Base-by-base conservation (phyloP, 495 filamentous ascomycete genomes). In the Talaromyces wortmannii region DNA sequence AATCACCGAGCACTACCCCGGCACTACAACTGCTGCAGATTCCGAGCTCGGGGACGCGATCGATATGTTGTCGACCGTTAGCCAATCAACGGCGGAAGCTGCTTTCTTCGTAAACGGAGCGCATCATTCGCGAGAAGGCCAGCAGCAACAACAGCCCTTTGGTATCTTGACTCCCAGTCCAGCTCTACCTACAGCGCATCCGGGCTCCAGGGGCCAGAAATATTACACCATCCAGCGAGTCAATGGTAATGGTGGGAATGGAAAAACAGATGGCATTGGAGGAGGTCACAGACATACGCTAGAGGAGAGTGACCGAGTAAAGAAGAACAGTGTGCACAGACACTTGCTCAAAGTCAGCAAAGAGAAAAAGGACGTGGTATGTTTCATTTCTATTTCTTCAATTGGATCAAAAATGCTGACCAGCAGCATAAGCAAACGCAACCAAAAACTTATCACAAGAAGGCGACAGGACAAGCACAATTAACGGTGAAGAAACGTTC, bases 361-460 rank as follows among this genome's bases (percentile, higher is more conserved):
- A 63, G 85, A 78, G 60, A 87, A 84, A 70, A 88, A 83, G 64
- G 67, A 66, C 11, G 72, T 83, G 77, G 88, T 91, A 73, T 75
- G 82, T 76, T 68, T 64, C 30, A 52, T 48, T 58, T 65, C 48
- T 52, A 57, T 59, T 61, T 61, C 53, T 30, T 33, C 55, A 45
- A 23, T 50, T 50, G 2, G 5, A 40, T 48, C 45, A 65, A 62
- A 60, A 59, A 44, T 81, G 76, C 79, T 64, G 63, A 72, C 64
- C 64, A 66, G 32, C 66, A 52, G 50, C 62, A 59, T 32, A 66
- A 52, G 50, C 63, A 59, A 49, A 50, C 58, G 7, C 60, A 75
- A 57, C 86, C 88, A 74, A 91, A 91, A 64, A 82, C 80, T 23
- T 92, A 90, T 63, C 87, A 89, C 69, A 95, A 87, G 72, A 89